A percentile compares a stretch with the other conserved stretches of the same genome.
phyloP scores from a whole-genome alignment of 2,329 filamentous ascomycete genomes.

The Fusarium dimerum region DNA sequence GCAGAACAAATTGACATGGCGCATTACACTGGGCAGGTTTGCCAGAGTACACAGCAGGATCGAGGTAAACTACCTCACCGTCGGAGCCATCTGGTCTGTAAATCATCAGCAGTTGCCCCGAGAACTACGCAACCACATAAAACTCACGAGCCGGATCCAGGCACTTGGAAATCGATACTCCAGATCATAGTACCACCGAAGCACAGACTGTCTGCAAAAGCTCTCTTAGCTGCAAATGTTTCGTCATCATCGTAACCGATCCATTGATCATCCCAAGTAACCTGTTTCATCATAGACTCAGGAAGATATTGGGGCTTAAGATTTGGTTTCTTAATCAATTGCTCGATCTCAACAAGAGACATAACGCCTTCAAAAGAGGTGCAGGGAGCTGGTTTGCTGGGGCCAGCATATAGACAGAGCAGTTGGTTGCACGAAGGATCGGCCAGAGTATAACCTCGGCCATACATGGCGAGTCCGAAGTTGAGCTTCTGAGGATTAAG shows the following conservation, averaged over 20 bases:
- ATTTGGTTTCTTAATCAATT: slow-evolving; percentile 21
- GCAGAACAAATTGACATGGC: not conserved
- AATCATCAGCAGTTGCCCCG: not conserved
- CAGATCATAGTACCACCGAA: slow-evolving; percentile 14
- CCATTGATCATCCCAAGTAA: slow-evolving; percentile 25
- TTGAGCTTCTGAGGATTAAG: slow-evolving; percentile 44
- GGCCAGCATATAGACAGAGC: slow-evolving; percentile 24
- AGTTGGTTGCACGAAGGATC: slow-evolving; percentile 26
- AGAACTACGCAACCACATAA: no score
- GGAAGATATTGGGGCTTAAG: slow-evolving; percentile 15
- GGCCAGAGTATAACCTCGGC: slow-evolving; percentile 42
- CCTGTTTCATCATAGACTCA: slow-evolving; percentile 7
- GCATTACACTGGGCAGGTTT: not conserved
- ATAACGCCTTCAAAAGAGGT: slow-evolving; percentile 31
- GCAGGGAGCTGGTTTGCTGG: slow-evolving; percentile 28
- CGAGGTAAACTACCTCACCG: not conserved
- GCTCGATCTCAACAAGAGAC: slow-evolving; percentile 31
- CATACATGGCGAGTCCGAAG: slow-evolving; percentile 49
- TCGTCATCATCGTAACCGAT: slow-evolving; percentile 27
- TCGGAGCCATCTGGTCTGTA: not conserved
- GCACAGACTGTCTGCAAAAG: slow-evolving; percentile 4
- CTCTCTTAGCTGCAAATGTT: slow-evolving; percentile 13
- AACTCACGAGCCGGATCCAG: not conserved
- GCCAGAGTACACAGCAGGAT: not conserved
- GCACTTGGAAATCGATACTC: slow-evolving; percentile 10